These are phyloP conservation scores for Castanea sativa DNA, from an alignment of 306 rosid species.

Conservation along the genomic window DNA sequence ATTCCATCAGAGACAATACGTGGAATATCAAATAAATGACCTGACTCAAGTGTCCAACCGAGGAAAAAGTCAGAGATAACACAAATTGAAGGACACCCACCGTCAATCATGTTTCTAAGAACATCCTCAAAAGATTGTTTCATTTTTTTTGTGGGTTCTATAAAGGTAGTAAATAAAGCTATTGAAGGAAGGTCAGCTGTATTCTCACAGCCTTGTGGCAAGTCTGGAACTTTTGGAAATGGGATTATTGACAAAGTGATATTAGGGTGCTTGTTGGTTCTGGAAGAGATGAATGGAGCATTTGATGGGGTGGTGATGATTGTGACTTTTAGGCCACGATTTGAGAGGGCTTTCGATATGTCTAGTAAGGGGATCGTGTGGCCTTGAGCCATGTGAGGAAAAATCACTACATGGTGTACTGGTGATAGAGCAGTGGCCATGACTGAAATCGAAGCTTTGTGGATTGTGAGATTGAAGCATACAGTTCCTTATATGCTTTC, in stretches of 20 bases:
- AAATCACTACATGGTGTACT: slow-evolving; percentile 20
- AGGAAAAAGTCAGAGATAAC: slow-evolving; percentile 33
- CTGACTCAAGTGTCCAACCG: slow-evolving; percentile 17
- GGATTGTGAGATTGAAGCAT: too few relatives aligned
- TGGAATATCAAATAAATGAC: slow-evolving; percentile 15
- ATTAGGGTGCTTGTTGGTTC: neutral
- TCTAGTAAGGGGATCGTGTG: slow-evolving; percentile 34
- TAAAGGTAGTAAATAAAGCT: neutral
- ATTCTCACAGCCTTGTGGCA: slow-evolving; percentile 30
- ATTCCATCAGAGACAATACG: slow-evolving; percentile 23
- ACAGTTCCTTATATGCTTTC: too few relatives aligned
- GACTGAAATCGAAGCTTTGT: neutral
- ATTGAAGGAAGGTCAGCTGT: slow-evolving; percentile 24
- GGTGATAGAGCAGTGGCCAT: neutral
- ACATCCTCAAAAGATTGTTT: slow-evolving; percentile 7
- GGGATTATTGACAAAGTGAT: slow-evolving; percentile 15
- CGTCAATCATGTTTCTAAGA: slow-evolving; percentile 10
- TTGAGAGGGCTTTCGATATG: slow-evolving; percentile 18
- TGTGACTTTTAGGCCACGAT: slow-evolving; percentile 15
- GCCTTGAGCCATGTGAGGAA: slow-evolving; percentile 37
- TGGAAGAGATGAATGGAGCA: slow-evolving; percentile 6
- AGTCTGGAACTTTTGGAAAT: slow-evolving; percentile 14
- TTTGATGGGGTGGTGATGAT: slow-evolving; percentile 28
- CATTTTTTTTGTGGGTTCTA: slow-evolving; percentile 17
- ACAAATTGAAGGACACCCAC: slow-evolving; percentile 9